A percentile compares a stretch with the other conserved stretches of the same genome.
Evolutionary conservation across 2,329 filamentous ascomycete species (phyloP).

Genomic region (Calcarisporium arbuscula): DNA sequence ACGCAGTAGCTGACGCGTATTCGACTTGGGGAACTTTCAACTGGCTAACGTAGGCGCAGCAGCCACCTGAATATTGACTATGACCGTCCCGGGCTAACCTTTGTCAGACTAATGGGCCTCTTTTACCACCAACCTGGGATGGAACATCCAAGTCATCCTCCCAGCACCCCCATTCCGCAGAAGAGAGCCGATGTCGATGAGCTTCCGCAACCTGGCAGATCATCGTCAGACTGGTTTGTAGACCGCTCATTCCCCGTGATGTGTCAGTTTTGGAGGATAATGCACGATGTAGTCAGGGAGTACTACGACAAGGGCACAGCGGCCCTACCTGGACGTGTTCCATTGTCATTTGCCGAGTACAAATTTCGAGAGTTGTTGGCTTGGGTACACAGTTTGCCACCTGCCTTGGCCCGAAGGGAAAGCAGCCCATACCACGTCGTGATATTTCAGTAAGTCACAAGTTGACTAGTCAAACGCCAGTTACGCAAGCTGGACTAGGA

Average conservation of each 20-base stretch:
- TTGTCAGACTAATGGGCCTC: constrained; percentile 3
- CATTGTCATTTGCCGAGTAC: constrained; percentile 29
- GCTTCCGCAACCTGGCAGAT: constrained; percentile 17
- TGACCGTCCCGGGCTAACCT: no score
- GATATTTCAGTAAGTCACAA: constrained; percentile 28
- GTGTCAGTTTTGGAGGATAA: constrained; percentile 31
- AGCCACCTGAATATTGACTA: not conserved
- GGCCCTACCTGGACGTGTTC: no score
- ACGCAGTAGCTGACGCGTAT: constrained; percentile 11
- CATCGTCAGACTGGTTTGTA: no score
- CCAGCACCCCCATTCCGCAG: constrained; percentile 3
- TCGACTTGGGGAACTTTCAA: constrained; percentile 28
- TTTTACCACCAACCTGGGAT: constrained; percentile 5
- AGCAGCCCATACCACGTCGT: constrained; percentile 26
- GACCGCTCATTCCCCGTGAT: no score
- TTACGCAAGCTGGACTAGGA: constrained; percentile 1
- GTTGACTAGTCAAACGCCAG: no score
- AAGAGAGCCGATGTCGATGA: not conserved
- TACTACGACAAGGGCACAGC: no score
- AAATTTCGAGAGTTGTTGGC: constrained; percentile 32
- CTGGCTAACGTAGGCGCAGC: constrained; percentile 27
- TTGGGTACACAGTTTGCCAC: constrained; percentile 27
- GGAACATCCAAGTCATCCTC: constrained; percentile 1
- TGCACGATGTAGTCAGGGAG: constrained; percentile 23
- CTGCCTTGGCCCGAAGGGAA: constrained; percentile 16